Evolutionary conservation across 306 rosid species (phyloP), one percentile per base, ranked within the genome.

Genomic region (Cotoneaster glaucophyllus): DNA sequence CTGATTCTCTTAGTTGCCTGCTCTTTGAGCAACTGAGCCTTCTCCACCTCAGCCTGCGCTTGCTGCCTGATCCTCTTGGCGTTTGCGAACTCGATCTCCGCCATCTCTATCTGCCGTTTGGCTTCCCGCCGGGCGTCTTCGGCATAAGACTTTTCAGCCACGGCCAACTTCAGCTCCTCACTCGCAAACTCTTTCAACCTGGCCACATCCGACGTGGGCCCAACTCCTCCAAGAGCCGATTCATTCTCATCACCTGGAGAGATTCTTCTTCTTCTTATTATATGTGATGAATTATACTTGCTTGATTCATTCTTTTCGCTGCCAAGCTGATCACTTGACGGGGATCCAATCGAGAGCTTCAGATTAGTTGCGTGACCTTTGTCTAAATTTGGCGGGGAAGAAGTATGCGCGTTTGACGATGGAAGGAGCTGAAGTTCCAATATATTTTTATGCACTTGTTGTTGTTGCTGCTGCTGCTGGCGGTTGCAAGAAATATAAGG

Each of bases 51-150:
- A 4, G 82, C 88, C 64, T 86, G 93, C 6, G 98, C 98, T 75
- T 95, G 92, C 74, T 88, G 90, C 70, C 99, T 85, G 56, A 95
- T 89, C 64, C 80, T 88, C 78, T 92, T 92, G 1, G 99, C 99
- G 67, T 81, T 92, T 39, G 84, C 83, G 69, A 95, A 95, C 79
- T 95, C 99, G 37, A 81, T 34, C 75, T 95, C 97, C 8, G 98
- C 96, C 6, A 90, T 86, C 77, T 88, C 93, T 28, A 92, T 89
- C 25, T 88, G 90, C 1, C 91, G 77, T 28, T 90, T 92, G 0
- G 98, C 96, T 74, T 95, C 98, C 74, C 87, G 77, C 74, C 99
- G 79, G 0, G 97, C 97, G 21, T 92, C 98, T 67, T 92, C 98
- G 0, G 98, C 97, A 31, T 89, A 90, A 0, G 82, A 85, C 81